Percentiles rank a stretch among this genome's conserved stretches.
phyloP scores from a whole-genome alignment of 139 green algal species.

The Coelastrella sp. region DNA sequence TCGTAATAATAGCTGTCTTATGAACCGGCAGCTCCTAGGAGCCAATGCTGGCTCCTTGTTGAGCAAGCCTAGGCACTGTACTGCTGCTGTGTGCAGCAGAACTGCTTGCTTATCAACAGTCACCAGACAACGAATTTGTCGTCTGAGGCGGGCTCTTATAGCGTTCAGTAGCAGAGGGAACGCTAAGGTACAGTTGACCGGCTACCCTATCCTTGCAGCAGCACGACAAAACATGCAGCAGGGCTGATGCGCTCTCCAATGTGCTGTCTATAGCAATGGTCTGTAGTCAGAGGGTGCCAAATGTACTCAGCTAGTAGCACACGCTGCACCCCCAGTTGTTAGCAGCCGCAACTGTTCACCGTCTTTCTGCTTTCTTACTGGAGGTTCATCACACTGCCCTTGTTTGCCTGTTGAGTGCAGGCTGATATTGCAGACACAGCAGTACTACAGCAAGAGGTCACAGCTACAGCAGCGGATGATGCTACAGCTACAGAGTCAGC shows the following conservation, averaged over 20 bases:
- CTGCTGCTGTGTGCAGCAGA: constrained; percentile 26
- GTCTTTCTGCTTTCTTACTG: too few relatives aligned
- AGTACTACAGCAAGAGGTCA: background rate
- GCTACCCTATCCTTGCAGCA: too few relatives aligned
- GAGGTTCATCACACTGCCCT: too few relatives aligned
- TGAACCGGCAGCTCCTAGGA: background rate
- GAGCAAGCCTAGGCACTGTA: background rate
- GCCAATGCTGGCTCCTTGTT: background rate
- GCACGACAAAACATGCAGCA: too few relatives aligned
- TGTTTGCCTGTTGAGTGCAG: background rate
- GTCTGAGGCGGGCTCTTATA: background rate
- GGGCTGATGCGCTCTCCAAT: too few relatives aligned
- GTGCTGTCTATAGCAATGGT: too few relatives aligned
- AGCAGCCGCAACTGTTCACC: too few relatives aligned
- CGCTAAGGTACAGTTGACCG: background rate
- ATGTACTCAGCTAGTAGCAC: too few relatives aligned
- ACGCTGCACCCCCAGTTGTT: too few relatives aligned
- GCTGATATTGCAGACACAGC: background rate
- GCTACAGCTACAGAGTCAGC: constrained; percentile 7
- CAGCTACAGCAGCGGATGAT: background rate
- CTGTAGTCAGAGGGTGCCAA: too few relatives aligned
- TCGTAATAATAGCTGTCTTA: background rate
- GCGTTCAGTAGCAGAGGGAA: background rate
- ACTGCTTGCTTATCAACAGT: background rate
- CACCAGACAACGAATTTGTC: background rate